Evolutionary conservation across 768 basidiomycete genomes (phyloP).

Genomic region (Jaapia argillacea): DNA sequence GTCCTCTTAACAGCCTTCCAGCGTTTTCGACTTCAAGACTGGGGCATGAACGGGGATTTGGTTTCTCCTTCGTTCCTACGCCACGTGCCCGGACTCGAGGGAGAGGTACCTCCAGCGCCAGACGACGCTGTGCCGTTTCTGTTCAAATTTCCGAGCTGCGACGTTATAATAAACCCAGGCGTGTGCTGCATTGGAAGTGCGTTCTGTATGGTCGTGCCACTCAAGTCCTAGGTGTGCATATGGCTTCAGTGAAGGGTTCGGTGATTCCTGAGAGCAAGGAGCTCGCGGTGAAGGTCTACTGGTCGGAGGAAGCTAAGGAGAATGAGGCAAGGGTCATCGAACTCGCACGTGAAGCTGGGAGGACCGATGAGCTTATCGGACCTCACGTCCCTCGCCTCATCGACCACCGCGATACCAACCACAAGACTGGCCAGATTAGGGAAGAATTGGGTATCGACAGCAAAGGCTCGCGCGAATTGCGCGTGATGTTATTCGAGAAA

Average conservation of each 20-base stretch:
- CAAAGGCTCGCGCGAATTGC: slow-evolving; percentile 1
- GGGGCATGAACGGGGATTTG: too few relatives aligned
- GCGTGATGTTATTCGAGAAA: slow-evolving; percentile 1
- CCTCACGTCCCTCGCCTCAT: slow-evolving; percentile 9
- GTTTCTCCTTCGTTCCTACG: too few relatives aligned
- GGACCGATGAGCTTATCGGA: slow-evolving; percentile 1
- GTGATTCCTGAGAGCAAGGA: not conserved
- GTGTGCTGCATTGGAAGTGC: not conserved
- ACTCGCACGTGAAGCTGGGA: not conserved
- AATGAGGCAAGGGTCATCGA: not conserved
- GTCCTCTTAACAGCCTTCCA: slow-evolving; percentile 17
- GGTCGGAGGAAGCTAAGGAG: not conserved
- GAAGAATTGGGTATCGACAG: too few relatives aligned
- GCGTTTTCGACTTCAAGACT: slow-evolving; percentile 14
- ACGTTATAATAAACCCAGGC: slow-evolving; percentile 9
- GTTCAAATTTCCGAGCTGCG: not conserved
- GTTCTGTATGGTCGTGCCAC: not conserved
- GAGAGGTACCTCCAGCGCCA: too few relatives aligned
- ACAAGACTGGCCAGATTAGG: too few relatives aligned
- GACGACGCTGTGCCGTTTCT: not conserved
- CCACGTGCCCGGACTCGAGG: too few relatives aligned
- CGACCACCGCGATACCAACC: not conserved
- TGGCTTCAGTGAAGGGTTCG: too few relatives aligned
- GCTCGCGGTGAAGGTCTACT: not conserved
- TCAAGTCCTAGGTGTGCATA: not conserved